A percentile compares a stretch with the other conserved stretches of the same genome.
phyloP scores from a whole-genome alignment of 2,329 filamentous ascomycete species.

The Orbilia ellipsospora region DNA sequence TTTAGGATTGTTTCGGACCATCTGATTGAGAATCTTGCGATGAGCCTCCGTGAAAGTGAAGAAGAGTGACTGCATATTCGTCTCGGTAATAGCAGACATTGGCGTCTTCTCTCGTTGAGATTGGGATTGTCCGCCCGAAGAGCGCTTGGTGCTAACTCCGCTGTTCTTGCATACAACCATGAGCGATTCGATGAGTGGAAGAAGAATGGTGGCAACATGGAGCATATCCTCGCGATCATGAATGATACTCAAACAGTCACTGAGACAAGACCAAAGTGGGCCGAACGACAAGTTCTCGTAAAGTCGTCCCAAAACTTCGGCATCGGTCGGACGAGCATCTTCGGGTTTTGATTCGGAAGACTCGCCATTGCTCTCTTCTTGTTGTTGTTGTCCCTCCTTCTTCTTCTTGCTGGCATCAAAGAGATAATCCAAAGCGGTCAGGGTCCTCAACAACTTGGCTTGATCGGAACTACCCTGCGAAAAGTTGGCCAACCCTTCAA shows the following conservation, averaged over 20 bases:
- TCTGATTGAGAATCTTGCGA: conserved; percentile 95
- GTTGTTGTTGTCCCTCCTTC: conserved; percentile 60
- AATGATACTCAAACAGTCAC: conserved; percentile 86
- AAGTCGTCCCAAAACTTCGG: conserved; percentile 81
- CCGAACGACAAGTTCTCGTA: conserved; percentile 93
- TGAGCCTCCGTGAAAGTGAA: conserved; percentile 98
- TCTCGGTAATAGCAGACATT: conserved; percentile 59
- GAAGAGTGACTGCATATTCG: conserved; percentile 85
- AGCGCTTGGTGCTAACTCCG: conserved; percentile 66
- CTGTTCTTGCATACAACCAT: conserved; percentile 99
- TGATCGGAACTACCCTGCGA: conserved; percentile 96
- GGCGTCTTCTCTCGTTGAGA: conserved; percentile 56
- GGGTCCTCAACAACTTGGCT: conserved; percentile 89
- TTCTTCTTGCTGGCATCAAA: conserved; percentile 77
- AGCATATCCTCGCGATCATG: conserved; percentile 93
- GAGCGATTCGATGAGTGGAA: conserved; percentile 92
- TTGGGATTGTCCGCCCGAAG: conserved; percentile 61
- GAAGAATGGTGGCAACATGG: conserved; percentile 93
- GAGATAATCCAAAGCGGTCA: conserved; percentile 94
- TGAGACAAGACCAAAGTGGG: conserved; percentile 90
- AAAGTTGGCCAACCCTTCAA: conserved; percentile 96
- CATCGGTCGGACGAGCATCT: conserved; percentile 60
- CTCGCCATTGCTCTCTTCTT: conserved; percentile 64
- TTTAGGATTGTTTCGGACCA: conserved; percentile 95
- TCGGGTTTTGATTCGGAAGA: conserved; percentile 68